Evolutionary conservation across 306 rosid genomes (phyloP), one percentile per base, ranked within the genome.

Genomic region (Vigna angularis): DNA sequence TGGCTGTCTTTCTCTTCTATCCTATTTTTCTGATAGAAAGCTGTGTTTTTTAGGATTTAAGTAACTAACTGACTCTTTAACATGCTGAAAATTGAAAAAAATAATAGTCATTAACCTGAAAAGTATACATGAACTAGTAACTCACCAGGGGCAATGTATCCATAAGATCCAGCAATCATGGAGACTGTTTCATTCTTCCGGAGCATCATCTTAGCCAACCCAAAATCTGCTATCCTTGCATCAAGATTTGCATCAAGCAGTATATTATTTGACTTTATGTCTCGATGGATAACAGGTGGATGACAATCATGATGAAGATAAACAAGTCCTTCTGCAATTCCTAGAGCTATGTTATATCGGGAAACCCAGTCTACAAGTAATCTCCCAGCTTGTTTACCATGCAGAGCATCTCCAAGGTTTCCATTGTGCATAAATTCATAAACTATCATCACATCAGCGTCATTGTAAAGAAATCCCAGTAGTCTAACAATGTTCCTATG

Each of bases 71-170:
- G 28, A 26, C 28, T 26, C 28, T 26, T 26, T 26, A 26, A 26
- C 28, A 26, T 26, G 28, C 28, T 26, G 28, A 26, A 26, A 26
- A 26, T 26, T 26, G 28, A 26, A 26, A 26, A 26, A 26, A 26
- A 26, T 26, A 26, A 26, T 26, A 26, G 30, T 18, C 6, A 66
- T 26, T 63, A 26, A 51, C 6, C 16, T 76, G 45, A 5, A 66
- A 62, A 62, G 13, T 51, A 49, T 13, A 16, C 30, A 38, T 14
- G 40, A 59, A 51, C 28, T 22, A 16, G 52, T 63, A 53, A 87
- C 92, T 89, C 74, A 95, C 98, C 98, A 0, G 97, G 98, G 75
- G 98, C 98, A 70, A 95, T 92, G 87, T 95, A 95, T 72, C 98
- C 98, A 9, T 92, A 92, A 42, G 98, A 95, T 74, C 98, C 97